Evolutionary conservation across 768 basidiomycete species (phyloP), one percentile per base, ranked within the genome.

Genomic region (Mycena capillaripes): DNA sequence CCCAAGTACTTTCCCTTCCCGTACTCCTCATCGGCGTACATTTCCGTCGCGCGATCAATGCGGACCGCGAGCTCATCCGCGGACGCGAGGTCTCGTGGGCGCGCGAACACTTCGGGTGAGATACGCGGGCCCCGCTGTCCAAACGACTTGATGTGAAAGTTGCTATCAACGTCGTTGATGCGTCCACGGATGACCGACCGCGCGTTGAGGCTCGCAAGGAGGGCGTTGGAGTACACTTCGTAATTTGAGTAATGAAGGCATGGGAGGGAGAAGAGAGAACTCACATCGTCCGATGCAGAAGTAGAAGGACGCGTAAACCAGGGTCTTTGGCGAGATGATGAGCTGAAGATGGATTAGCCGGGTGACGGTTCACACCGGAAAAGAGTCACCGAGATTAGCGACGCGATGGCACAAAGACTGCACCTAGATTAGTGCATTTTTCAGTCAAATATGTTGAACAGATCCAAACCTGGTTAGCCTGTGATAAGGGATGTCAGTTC

Each of bases 321-420:
- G 73, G 0, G 79, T 78, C 14, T 69, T 69, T 7, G 78, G 78
- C 4, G 81, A 80, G 5, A 69, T 68, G 34, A 78, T 63, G 12
- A 81, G 67, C 82, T 82, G 56, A 4, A 50, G 25, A 29, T 11
- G 38, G 12, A 29, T 55, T 25, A 29, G 25, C 16, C 14, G 50
- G 17, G 50, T 44, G 42, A 52, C 10, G 25, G 5, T 9, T 34
- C 7, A 44, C 17, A 58, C 2, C n/a, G 17, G 4, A 23, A 23
- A 5, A 7, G 23, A 74, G 85, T 17, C 76, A 86, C 86, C 19
- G 82, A 84, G n/a, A 89, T 79, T 16, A 90, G 79, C 1, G 89
- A 86, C 4, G 83, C 82, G 30, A 89, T 75, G 6, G 89, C 89
- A 63, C 85, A 89, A 12, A 84, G 38, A 69, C 86, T 87, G 40